A percentile compares a stretch with the other conserved stretches of the same genome.
These are phyloP conservation scores for Akanthomyces lecanii DNA, from an alignment of 2,329 filamentous ascomycete species.

Conservation along the genomic window DNA sequence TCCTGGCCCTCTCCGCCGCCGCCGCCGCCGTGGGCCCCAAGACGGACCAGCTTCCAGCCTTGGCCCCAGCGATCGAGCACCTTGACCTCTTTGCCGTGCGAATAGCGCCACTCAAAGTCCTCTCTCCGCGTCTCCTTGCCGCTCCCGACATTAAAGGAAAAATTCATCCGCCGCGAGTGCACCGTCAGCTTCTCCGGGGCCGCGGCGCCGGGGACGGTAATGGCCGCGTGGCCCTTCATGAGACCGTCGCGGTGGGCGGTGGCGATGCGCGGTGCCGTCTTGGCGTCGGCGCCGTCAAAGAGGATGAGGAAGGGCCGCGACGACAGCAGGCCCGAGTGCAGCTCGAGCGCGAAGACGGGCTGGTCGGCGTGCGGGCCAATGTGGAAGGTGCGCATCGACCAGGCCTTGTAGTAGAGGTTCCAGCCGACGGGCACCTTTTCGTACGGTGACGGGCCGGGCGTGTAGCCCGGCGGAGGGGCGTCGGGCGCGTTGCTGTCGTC, in stretches of 20 bases:
- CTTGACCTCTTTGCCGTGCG: constrained; percentile 16
- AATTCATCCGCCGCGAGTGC: background rate
- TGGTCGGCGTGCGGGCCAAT: constrained; percentile 11
- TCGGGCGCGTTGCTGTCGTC: background rate
- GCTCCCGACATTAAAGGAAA: constrained; percentile 11
- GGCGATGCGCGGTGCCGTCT: constrained; percentile 1
- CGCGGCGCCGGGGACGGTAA: constrained; percentile 6
- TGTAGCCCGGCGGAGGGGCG: constrained; percentile 10
- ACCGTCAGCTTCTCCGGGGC: constrained; percentile 7
- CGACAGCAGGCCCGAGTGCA: background rate
- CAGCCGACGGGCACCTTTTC: constrained; percentile 1
- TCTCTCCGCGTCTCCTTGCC: background rate
- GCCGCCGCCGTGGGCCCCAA: background rate
- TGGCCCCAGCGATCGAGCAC: constrained; percentile 9
- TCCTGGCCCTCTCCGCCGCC: background rate
- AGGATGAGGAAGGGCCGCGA: constrained; percentile 17
- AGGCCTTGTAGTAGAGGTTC: constrained; percentile 15
- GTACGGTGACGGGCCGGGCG: constrained; percentile 12
- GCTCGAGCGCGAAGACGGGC: constrained; percentile 7
- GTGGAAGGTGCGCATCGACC: background rate
- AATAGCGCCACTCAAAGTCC: constrained; percentile 18
- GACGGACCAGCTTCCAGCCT: constrained; percentile 36
- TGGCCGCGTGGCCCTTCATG: constrained; percentile 10
- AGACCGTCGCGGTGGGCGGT: constrained; percentile 12
- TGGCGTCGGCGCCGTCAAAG: constrained; percentile 4